These are phyloP conservation scores for Imleria badia DNA, from an alignment of 768 basidiomycete genomes.

Conservation along the genomic window DNA sequence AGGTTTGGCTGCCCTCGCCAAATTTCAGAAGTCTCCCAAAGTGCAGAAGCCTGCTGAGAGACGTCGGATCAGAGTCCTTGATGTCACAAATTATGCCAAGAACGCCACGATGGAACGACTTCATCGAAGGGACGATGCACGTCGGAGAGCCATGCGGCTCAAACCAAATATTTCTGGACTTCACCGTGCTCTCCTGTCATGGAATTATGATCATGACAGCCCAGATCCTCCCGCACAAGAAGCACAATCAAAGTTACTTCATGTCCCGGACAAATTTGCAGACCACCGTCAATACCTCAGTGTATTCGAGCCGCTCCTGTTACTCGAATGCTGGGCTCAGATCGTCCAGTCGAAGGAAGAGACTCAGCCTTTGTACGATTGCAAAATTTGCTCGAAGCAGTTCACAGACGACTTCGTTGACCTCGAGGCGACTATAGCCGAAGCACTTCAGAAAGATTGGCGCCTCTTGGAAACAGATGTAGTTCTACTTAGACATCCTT, in stretches of 20 bases:
- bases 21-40: slow-evolving; percentile 60
- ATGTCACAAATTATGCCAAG: slow-evolving; percentile 44
- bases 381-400: slow-evolving; percentile 65
- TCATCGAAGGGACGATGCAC: slow-evolving; percentile 58
- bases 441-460: slow-evolving; percentile 66
- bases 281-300: slow-evolving; percentile 66
- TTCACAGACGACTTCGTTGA: slow-evolving; percentile 84
- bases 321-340: slow-evolving; percentile 92
- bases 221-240: slow-evolving; percentile 57
- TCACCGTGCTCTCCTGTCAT: slow-evolving; percentile 76
- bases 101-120: slow-evolving; percentile 51
- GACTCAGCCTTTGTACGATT: slow-evolving; percentile 48
- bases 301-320: slow-evolving; percentile 80
- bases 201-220: slow-evolving; percentile 77
- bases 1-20: slow-evolving; percentile 53
- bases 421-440: slow-evolving; percentile 63
- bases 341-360: slow-evolving; percentile 77
- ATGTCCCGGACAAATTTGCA: slow-evolving; percentile 65
- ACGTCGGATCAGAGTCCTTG: slow-evolving; percentile 63
- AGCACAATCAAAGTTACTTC: slow-evolving; percentile 32
- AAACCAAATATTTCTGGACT: slow-evolving; percentile 82
- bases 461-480: slow-evolving; percentile 80
- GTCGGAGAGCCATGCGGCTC: slow-evolving; percentile 61
- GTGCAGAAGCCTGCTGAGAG: slow-evolving; percentile 57
- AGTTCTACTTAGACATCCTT: slow-evolving; percentile 68